These are phyloP conservation scores for Oemleria cerasiformis DNA, from an alignment of 306 rosid species.

Conservation along the genomic window DNA sequence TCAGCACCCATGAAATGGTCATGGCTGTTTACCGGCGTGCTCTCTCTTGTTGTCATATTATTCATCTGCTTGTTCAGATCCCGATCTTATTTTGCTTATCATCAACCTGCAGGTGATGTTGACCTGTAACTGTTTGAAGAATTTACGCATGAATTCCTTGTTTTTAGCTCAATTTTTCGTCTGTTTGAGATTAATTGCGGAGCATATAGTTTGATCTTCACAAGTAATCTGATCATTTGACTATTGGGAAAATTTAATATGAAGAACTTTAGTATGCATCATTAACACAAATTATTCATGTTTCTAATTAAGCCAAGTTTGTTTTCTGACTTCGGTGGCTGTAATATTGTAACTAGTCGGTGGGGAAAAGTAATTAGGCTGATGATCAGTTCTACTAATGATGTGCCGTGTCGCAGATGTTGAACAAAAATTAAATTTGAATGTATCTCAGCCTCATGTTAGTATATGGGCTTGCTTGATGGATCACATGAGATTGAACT, in stretches of 20 bases:
- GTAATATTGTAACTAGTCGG: too few relatives aligned
- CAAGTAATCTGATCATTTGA: not conserved
- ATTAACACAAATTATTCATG: not conserved
- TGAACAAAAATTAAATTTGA: too few relatives aligned
- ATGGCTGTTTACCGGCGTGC: conserved; percentile 33
- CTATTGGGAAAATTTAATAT: not conserved
- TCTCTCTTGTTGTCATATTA: conserved; percentile 26
- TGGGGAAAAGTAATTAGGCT: too few relatives aligned
- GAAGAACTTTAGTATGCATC: not conserved
- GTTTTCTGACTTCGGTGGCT: too few relatives aligned
- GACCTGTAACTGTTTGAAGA: not conserved
- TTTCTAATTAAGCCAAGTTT: not conserved
- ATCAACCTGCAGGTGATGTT: not conserved
- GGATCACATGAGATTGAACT: too few relatives aligned
- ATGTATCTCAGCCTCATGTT: too few relatives aligned
- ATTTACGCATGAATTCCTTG: not conserved
- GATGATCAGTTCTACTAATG: too few relatives aligned
- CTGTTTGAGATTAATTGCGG: too few relatives aligned
- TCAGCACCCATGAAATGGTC: conserved; percentile 14
- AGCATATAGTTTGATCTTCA: not conserved
- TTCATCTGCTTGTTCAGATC: not conserved
- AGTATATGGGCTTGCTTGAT: too few relatives aligned
- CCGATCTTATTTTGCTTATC: not conserved
- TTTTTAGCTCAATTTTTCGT: not conserved
- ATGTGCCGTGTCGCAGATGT: too few relatives aligned